Percentiles rank a stretch among this genome's conserved stretches.
phyloP scores from a whole-genome alignment of 2,329 filamentous ascomycete genomes.

The Fusarium nygamai region DNA sequence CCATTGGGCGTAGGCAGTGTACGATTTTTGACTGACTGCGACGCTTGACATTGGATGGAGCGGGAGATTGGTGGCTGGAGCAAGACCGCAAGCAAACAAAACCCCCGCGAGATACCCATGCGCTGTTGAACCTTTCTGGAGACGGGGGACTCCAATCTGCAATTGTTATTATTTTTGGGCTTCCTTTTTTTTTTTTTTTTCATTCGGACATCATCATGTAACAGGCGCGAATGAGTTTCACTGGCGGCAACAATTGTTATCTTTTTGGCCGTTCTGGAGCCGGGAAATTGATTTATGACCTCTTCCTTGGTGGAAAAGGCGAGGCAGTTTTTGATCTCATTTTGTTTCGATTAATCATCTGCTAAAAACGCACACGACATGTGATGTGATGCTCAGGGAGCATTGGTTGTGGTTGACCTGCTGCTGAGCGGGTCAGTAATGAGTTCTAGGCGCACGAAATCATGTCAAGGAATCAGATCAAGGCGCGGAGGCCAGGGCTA shows the following conservation, averaged over 20 bases:
- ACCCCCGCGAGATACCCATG: constrained; percentile 45
- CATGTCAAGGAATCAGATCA: constrained; percentile 41
- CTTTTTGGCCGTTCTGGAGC: constrained; percentile 36
- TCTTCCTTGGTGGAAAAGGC: constrained; percentile 20
- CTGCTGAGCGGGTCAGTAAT: constrained; percentile 29
- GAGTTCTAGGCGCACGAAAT: constrained; percentile 35
- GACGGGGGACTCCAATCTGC: constrained; percentile 44
- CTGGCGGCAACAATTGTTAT: constrained; percentile 32
- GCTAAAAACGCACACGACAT: constrained; percentile 17
- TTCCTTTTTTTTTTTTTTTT: constrained; percentile 27
- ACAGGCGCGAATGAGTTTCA: constrained; percentile 33
- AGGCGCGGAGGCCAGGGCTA: constrained; percentile 32
- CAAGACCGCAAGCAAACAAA: constrained; percentile 42
- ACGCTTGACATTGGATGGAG: constrained; percentile 38
- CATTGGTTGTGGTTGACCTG: constrained; percentile 11
- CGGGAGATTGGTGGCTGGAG: constrained; percentile 44
- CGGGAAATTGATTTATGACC: constrained; percentile 42
- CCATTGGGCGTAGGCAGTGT: constrained; percentile 42
- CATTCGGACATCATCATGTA: constrained; percentile 23
- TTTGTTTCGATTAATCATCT: constrained; percentile 7
- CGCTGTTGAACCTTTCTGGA: constrained; percentile 42
- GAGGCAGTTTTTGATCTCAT: constrained; percentile 22
- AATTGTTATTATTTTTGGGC: constrained; percentile 34
- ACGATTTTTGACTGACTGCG: constrained; percentile 40
- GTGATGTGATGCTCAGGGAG: constrained; percentile 36